phyloP scores from a whole-genome alignment of 2,329 filamentous ascomycete species.

The Ophiostoma triangulosporum region DNA sequence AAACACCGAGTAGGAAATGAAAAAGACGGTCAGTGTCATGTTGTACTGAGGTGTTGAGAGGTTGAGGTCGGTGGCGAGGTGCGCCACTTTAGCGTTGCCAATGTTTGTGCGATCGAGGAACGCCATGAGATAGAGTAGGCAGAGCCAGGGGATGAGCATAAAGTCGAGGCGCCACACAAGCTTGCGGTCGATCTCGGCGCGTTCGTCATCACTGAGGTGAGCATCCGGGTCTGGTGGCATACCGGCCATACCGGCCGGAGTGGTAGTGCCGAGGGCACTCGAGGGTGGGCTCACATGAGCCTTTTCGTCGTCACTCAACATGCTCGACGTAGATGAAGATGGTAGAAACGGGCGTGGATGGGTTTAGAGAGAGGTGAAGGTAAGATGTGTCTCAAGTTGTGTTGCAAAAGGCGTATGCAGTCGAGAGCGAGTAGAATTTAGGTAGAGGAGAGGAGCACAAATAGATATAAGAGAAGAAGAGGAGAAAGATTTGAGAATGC shows the following conservation, averaged over 20 bases:
- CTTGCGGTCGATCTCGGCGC: constrained; percentile 20
- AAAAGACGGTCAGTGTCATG: constrained; percentile 67
- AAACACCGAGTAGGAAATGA: constrained; percentile 70
- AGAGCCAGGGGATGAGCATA: constrained; percentile 34
- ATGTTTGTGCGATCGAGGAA: constrained; percentile 71
- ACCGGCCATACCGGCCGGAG: neutral
- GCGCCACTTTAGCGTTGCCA: constrained; percentile 51
- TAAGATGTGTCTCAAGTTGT: neutral
- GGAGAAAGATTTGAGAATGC: too few relatives aligned
- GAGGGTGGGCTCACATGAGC: constrained; percentile 6
- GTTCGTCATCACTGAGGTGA: constrained; percentile 19
- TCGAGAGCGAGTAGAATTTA: neutral
- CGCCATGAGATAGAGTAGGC: constrained; percentile 58
- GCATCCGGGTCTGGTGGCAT: constrained; percentile 21
- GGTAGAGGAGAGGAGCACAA: neutral
- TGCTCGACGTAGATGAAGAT: neutral
- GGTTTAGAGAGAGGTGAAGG: neutral
- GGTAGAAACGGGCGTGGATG: neutral
- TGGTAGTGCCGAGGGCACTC: neutral
- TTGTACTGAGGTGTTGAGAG: constrained; percentile 58
- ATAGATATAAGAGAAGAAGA: neutral
- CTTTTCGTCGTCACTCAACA: constrained; percentile 14
- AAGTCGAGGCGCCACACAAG: constrained; percentile 21
- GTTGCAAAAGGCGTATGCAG: neutral
- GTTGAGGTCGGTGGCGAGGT: constrained; percentile 40